Evolutionary conservation across 345 rosid species (phyloP).

Genomic region (Durio zibethinus): DNA sequence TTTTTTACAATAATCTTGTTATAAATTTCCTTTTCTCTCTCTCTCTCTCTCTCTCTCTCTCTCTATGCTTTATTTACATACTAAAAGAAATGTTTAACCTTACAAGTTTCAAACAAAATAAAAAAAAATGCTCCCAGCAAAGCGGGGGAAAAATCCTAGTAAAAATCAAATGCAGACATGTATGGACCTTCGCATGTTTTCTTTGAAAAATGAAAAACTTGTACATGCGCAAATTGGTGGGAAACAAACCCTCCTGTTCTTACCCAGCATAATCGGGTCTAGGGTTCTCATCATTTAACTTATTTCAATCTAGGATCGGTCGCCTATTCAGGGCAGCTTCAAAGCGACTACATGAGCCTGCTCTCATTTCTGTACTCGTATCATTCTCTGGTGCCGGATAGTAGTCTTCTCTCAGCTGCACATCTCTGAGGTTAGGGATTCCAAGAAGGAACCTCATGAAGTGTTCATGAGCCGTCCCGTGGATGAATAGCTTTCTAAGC

Average conservation of each 20-base stretch:
- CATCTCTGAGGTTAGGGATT: conserved; percentile 66
- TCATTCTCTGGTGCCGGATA: conserved; percentile 95
- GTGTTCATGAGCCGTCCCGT: conserved; percentile 91
- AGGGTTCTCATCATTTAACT: background rate
- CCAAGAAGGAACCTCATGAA: conserved; percentile 75
- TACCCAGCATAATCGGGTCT: background rate
- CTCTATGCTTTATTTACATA: too few species aligned
- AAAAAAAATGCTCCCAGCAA: too few species aligned
- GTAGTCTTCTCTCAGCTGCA: conserved; percentile 84
- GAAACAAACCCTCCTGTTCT: background rate
- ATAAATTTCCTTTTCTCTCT: too few species aligned
- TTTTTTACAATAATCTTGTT: too few species aligned
- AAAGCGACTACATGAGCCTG: conserved; percentile 74
- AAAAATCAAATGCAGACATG: too few species aligned
- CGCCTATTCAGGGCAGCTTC: conserved; percentile 70
- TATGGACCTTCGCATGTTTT: too few species aligned
- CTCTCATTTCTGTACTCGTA: conserved; percentile 83
- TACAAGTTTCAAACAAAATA: too few species aligned
- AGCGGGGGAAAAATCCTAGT: too few species aligned
- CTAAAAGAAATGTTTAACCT: too few species aligned
- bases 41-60: too few species aligned
- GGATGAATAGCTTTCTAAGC: conserved; percentile 84
- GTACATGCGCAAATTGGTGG: background rate
- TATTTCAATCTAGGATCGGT: conserved; percentile 48
- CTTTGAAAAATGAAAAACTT: background rate